Conservation (phyloP, 208 protist genomes). For the Leishmania braziliensis region DNA sequence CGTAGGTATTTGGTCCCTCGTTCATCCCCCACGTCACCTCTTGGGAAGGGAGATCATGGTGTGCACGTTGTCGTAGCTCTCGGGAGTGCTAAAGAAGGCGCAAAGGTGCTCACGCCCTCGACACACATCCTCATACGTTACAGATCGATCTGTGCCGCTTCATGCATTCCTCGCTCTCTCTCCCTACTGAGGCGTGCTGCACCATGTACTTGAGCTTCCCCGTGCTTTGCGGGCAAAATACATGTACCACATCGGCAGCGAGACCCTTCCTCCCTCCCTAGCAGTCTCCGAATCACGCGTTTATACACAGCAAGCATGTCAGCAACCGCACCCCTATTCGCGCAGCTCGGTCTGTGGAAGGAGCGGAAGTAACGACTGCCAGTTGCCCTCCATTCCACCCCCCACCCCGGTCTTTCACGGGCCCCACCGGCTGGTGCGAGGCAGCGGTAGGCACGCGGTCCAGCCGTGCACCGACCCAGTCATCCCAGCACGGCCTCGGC, state of each 20-base stretch:
- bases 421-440: not conserved
- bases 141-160: not conserved
- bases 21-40: not conserved
- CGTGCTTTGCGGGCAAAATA: not conserved
- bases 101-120: not conserved
- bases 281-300: not conserved
- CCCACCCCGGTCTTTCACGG: not conserved
- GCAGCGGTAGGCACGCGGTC: not conserved
- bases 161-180: not conserved
- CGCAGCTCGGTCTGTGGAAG: not conserved
- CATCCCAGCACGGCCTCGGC: not conserved
- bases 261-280: not conserved
- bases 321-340: not conserved
- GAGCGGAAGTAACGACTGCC: not conserved
- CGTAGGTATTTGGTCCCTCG: not conserved
- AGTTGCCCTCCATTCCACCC: not conserved
- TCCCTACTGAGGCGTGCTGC: not conserved
- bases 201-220: not conserved
- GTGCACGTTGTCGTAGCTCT: not conserved
- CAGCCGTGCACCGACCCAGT: not conserved
- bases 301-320: not conserved
- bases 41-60: not conserved
- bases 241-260: not conserved
- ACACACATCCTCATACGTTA: not conserved
- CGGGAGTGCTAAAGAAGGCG: not conserved